These are phyloP conservation scores for Lentinula sp. DNA, from an alignment of 768 basidiomycete species.

Conservation along the genomic window DNA sequence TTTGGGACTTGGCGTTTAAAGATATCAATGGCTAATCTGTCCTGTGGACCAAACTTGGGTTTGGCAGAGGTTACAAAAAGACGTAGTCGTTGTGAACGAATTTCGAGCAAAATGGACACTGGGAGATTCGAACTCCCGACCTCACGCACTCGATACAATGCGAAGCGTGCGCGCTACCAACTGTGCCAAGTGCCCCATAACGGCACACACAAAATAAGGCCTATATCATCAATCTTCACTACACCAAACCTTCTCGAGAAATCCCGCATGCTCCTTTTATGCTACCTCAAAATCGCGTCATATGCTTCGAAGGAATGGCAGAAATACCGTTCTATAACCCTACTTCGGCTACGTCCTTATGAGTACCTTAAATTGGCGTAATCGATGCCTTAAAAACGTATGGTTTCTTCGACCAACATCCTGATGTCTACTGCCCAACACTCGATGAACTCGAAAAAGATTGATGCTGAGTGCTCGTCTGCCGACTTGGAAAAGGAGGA, in stretches of 20 bases:
- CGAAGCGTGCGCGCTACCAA: constrained; percentile 5
- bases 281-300: neutral
- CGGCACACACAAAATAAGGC: neutral
- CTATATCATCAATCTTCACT: too few relatives aligned
- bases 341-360: neutral
- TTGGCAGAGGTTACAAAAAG: too few relatives aligned
- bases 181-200: constrained; percentile 1
- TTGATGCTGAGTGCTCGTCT: neutral
- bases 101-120: neutral
- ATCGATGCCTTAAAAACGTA: neutral
- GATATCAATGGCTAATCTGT: too few relatives aligned
- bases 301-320: neutral
- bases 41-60: too few relatives aligned
- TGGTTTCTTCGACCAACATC: neutral
- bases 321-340: neutral
- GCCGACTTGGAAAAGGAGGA: neutral
- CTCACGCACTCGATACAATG: neutral
- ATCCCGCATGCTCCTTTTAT: neutral
- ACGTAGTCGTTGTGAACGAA: too few relatives aligned
- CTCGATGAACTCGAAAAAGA: neutral
- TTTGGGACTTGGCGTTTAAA: too few relatives aligned
- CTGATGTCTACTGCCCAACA: neutral
- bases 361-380: neutral
- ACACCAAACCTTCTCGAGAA: neutral
- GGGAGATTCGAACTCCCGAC: constrained; percentile 4